Evolutionary conservation across 129 eudicot species (phyloP).

Genomic region (Centaurea solstitialis): DNA sequence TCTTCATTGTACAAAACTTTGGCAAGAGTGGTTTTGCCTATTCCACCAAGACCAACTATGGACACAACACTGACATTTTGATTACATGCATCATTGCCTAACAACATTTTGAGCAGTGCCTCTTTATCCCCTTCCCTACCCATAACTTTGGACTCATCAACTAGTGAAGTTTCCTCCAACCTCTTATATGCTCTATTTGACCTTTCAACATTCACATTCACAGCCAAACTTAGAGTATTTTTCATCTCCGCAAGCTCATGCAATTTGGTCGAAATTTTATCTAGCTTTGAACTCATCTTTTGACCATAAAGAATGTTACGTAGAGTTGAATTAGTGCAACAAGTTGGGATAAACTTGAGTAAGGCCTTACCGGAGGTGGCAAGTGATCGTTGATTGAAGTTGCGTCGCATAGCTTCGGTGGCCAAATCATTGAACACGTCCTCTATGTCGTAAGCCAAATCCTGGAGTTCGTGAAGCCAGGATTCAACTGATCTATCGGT

Average conservation of each 20-base stretch:
- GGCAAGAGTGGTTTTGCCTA: neutral
- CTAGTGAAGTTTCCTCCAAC: constrained; percentile 32
- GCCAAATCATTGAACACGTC: too few relatives aligned
- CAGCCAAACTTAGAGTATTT: neutral
- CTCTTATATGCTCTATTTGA: neutral
- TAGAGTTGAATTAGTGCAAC: too few relatives aligned
- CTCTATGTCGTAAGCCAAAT: too few relatives aligned
- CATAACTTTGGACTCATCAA: constrained; percentile 23
- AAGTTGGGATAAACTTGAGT: too few relatives aligned
- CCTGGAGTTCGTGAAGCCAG: too few relatives aligned
- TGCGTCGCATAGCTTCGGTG: too few relatives aligned
- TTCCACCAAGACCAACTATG: neutral
- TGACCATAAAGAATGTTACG: too few relatives aligned
- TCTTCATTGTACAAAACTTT: neutral
- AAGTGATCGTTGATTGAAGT: too few relatives aligned
- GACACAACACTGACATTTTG: neutral
- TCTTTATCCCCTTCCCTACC: constrained; percentile 38
- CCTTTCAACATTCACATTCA: neutral
- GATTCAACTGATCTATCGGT: too few relatives aligned
- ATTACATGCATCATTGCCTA: neutral
- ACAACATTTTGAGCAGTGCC: neutral
- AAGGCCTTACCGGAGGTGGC: too few relatives aligned
- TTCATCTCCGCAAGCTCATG: constrained; percentile 9
- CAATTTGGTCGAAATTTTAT: neutral
- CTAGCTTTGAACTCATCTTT: too few relatives aligned